Evolutionary conservation across 225 moss, liverwort and hornwort species (phyloP).

Genomic region (Pseudoscleropodium purum): DNA sequence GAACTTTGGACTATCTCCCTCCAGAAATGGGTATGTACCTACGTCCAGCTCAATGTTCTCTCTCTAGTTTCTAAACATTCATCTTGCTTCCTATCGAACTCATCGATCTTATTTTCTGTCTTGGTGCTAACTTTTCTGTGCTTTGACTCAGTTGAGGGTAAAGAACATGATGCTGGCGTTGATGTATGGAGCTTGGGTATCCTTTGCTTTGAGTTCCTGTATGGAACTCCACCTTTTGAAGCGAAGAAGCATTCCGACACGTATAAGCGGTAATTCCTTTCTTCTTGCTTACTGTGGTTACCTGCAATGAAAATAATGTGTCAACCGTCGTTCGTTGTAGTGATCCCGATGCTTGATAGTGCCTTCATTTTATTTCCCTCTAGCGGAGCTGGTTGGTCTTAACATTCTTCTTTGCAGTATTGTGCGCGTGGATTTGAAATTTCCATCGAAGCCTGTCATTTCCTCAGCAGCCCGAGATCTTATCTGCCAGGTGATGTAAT

Average conservation of each 20-base stretch:
- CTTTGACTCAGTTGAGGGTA: slow-evolving; percentile 61
- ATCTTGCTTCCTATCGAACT: too few relatives aligned
- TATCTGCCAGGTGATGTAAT: slow-evolving; percentile 54
- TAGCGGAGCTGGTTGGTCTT: not conserved
- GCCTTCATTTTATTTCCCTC: not conserved
- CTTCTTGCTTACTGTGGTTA: not conserved
- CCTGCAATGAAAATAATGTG: not conserved
- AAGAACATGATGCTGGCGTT: slow-evolving; percentile 81
- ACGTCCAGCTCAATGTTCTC: not conserved
- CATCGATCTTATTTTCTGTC: too few relatives aligned
- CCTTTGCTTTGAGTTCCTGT: slow-evolving; percentile 89
- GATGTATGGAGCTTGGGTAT: slow-evolving; percentile 98
- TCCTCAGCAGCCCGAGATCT: slow-evolving; percentile 85
- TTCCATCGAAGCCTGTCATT: slow-evolving; percentile 60
- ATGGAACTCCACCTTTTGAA: slow-evolving; percentile 92
- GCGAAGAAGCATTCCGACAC: slow-evolving; percentile 82
- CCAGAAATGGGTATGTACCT: slow-evolving; percentile 86
- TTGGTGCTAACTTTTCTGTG: not conserved
- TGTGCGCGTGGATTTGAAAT: slow-evolving; percentile 68
- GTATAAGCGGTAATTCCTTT: slow-evolving; percentile 43
- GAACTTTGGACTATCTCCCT: slow-evolving; percentile 91
- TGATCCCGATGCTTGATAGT: not conserved
- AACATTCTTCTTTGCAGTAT: slow-evolving; percentile 30
- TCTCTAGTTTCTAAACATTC: not conserved
- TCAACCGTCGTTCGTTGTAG: not conserved